Evolutionary conservation across 2,329 filamentous ascomycete species (phyloP).

Genomic region (Uncinocarpus reesii): DNA sequence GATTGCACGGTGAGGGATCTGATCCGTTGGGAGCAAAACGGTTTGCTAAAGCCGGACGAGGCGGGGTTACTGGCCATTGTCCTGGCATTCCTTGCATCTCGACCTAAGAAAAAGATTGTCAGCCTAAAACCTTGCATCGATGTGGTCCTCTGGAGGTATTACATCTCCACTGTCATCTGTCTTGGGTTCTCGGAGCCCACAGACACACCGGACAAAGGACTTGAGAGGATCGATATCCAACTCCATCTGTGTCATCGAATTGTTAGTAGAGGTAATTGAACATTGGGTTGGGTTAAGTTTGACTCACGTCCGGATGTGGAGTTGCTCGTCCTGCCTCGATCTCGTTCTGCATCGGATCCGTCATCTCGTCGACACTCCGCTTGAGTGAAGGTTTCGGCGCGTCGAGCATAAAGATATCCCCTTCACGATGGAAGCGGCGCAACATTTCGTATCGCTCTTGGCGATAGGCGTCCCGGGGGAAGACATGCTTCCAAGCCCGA

Average conservation of each 20-base stretch:
- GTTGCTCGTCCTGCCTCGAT: constrained; percentile 6
- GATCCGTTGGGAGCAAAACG: neutral
- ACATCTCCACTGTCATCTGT: neutral
- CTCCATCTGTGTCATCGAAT: neutral
- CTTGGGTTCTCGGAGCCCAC: neutral
- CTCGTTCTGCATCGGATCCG: constrained; percentile 9
- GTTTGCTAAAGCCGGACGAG: neutral
- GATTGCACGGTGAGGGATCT: no score
- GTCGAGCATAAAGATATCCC: neutral
- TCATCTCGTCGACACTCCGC: constrained; percentile 2
- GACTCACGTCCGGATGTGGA: neutral
- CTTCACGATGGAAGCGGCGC: constrained; percentile 2
- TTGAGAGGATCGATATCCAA: neutral
- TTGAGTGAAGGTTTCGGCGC: neutral
- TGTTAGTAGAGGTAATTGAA: neutral
- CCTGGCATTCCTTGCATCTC: neutral
- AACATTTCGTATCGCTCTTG: no score
- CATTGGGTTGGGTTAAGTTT: no score
- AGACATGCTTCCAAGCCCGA: no score
- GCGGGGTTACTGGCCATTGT: neutral
- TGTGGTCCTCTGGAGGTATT: neutral
- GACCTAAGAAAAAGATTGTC: neutral
- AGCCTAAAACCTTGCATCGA: neutral
- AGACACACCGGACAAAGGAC: neutral
- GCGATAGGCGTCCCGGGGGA: no score